Evolutionary conservation across 345 rosid species (phyloP), one percentile per base, ranked within the genome.

Genomic region (Schrenkiella parvula): DNA sequence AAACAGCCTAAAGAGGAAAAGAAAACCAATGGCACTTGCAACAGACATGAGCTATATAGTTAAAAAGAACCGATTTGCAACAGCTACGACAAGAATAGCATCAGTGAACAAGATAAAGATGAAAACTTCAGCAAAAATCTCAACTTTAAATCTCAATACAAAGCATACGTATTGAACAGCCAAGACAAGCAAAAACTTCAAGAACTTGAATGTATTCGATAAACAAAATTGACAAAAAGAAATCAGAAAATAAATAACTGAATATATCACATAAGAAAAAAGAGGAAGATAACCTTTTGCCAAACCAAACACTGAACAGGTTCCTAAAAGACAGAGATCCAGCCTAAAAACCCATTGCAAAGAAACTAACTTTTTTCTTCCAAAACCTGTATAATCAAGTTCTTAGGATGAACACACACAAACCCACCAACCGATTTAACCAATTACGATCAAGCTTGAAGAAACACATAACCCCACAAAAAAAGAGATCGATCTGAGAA

Each of bases 351-450:
- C 8, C 18, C 13, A 44, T 55, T 55, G 3, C 26, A 56, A 69
- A 57, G 14, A 69, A 22, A 44, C 28, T 1, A 56, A 32, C 4
- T 32, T 56, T 52, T 6, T 28, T 21, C 42, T 22, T 25, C 13
- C 62, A 67, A 52, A 66, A 15, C 48, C 47, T 39, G 41, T 38
- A 26, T 41, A 39, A 68, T 21, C 51, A 52, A 64, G 42, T 31
- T 50, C 37, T 25, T 25, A 38, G 4, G 23, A 58, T 21, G 58
- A 71, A 48, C 51, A 44, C 8, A 55, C 22, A 21, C 26, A 6
- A 38, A 62, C 69, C 69, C 76, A 71, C 76, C 76, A 71, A 61
- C 39, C 22, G 47, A 52, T 19, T 54, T 42, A 64, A 55, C 28
- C 48, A 50, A 39, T 53, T 15, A 42, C 28, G 47, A 64, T 61